These are phyloP conservation scores for Diaporthe sp. DNA, from an alignment of 2,329 filamentous ascomycete species.

Conservation along the genomic window DNA sequence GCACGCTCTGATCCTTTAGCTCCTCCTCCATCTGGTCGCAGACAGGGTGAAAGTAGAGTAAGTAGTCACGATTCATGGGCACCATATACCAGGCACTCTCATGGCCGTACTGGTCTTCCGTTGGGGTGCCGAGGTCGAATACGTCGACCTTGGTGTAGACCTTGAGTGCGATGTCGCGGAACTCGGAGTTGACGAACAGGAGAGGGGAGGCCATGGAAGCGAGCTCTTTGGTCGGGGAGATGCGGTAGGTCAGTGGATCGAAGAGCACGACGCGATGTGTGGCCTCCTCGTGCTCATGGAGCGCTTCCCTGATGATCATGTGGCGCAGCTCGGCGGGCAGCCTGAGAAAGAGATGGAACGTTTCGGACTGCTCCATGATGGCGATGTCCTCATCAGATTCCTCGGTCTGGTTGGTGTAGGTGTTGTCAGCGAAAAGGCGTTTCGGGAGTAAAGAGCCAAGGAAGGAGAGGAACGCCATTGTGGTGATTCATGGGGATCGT, in stretches of 20 bases:
- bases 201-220: not conserved
- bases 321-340: constrained; percentile 31
- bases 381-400: not conserved
- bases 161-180: constrained; percentile 10
- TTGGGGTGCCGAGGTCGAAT: not conserved
- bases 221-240: constrained; percentile 27
- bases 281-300: constrained; percentile 12
- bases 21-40: not conserved
- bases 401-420: not conserved
- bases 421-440: not conserved
- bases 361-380: not conserved
- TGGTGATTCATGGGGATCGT: not conserved
- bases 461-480: constrained; percentile 8
- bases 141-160: constrained; percentile 19
- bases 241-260: constrained; percentile 7
- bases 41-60: not conserved
- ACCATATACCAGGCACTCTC: constrained; percentile 2
- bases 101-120: not conserved
- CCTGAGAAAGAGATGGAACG: not conserved
- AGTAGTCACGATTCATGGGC: not conserved
- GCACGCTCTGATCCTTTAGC: not conserved
- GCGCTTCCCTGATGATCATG: constrained; percentile 17
- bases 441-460: not conserved
- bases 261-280: constrained; percentile 15
- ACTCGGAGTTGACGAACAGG: constrained; percentile 18